Evolutionary conservation across 2,329 filamentous ascomycete species (phyloP), one percentile per base, ranked within the genome.

Genomic region (Arthrobotrys entomopaga): DNA sequence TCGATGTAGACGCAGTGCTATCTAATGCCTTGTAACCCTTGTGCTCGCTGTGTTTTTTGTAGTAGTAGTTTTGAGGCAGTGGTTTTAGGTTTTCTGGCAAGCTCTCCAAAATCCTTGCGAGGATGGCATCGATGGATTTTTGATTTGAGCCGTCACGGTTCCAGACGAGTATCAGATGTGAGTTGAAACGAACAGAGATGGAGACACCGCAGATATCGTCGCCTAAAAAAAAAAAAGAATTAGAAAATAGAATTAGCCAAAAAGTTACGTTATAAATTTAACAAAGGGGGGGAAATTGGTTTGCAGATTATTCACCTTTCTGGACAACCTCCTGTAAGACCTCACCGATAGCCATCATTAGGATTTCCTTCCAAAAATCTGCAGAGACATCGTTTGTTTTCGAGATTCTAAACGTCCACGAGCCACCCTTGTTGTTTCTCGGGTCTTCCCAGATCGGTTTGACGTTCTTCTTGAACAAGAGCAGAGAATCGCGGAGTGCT

Each of bases 161-260:
- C 94, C 94, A 98, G 79, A 98, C 87, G 78, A 91, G 91, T 80
- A 97, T 90, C 76, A 97, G 87, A 81, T 94, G 89, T 29, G 89
- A 90, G 83, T 93, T 96, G 86, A 95, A 96, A 79, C 93, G 90
- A 69, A 94, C 91, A 0, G 91, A 93, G 77, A 95, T 88, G 48
- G 91, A 92, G 53, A 97, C 89, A 58, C 94, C 94, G 81, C 93
- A 95, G 78, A 98, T 90, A 80, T 96, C 92, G 81, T 92, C 90
- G 73, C 88, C 91, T 92, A 79, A 22, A 1, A 46, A 13, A 46
- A 19, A 46, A 16, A 8, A 3, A 46, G 19, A 40, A 19, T 49
- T 56, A 52, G 46, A 58, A 42, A 19, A 50, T 56, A 52, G 46
- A 58, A 42, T 29, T 43, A 24, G 16, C 4, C 26, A 34, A 53